Evolutionary conservation across 805 yeast species (phyloP).

Genomic region (Nakazawaea siamensis): DNA sequence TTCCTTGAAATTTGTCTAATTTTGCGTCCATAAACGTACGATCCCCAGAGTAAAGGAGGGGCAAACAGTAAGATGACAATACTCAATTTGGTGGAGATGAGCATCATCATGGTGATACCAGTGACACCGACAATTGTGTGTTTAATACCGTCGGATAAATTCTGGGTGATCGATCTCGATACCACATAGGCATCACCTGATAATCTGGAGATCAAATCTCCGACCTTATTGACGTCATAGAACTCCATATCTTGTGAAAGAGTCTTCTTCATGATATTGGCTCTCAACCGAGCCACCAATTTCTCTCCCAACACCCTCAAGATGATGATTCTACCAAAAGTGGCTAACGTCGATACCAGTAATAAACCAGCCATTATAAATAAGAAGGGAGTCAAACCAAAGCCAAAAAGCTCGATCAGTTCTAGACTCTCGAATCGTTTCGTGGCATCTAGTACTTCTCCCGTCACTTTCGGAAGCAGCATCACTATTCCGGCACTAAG

Average conservation of each 20-base stretch:
- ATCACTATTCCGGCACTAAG: slow-evolving; percentile 41
- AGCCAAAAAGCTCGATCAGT: slow-evolving; percentile 39
- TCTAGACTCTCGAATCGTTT: slow-evolving; percentile 22
- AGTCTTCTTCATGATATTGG: slow-evolving; percentile 69
- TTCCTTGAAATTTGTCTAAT: slow-evolving; percentile 69
- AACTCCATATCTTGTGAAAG: slow-evolving; percentile 85
- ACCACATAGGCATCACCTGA: slow-evolving; percentile 89
- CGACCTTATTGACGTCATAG: slow-evolving; percentile 83
- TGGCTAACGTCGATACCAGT: slow-evolving; percentile 66
- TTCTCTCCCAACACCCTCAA: slow-evolving; percentile 80
- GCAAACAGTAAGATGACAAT: slow-evolving; percentile 68
- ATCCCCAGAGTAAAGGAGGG: slow-evolving; percentile 80
- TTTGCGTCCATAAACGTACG: slow-evolving; percentile 74
- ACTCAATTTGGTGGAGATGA: slow-evolving; percentile 73
- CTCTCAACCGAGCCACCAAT: slow-evolving; percentile 75
- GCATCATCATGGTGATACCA: slow-evolving; percentile 87
- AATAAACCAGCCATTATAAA: slow-evolving; percentile 54
- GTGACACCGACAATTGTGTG: slow-evolving; percentile 74
- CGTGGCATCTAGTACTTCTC: slow-evolving; percentile 43
- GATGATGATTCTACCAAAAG: slow-evolving; percentile 69
- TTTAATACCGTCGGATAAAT: slow-evolving; percentile 84
- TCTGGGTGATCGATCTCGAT: slow-evolving; percentile 77
- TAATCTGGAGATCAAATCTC: slow-evolving; percentile 82
- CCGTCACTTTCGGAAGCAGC: slow-evolving; percentile 50
- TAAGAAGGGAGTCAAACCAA: slow-evolving; percentile 54